Evolutionary conservation across 2,329 filamentous ascomycete genomes (phyloP).

Genomic region (Colletotrichum euphorbiae): DNA sequence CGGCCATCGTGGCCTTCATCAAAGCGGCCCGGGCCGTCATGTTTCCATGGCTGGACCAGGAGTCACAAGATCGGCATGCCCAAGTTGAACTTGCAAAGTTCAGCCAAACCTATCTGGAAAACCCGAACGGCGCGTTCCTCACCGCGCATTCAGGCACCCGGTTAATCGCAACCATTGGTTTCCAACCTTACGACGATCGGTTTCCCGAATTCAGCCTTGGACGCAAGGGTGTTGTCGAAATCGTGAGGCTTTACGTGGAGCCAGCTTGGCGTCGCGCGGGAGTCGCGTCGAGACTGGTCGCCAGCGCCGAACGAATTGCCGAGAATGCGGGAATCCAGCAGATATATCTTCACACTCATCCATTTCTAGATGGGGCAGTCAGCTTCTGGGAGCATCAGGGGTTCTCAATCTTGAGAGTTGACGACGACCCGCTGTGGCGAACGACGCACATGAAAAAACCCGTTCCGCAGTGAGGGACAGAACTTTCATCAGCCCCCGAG

Average conservation of each 20-base stretch:
- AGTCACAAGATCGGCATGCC: conserved; percentile 39
- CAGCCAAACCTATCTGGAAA: conserved; percentile 41
- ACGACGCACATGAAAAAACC: conserved; percentile 45
- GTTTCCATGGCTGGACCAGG: conserved; percentile 44
- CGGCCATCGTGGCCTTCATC: conserved; percentile 43
- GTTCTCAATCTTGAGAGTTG: conserved; percentile 41
- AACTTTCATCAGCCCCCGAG: too few species aligned
- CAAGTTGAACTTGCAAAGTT: conserved; percentile 42
- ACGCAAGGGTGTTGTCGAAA: conserved; percentile 42
- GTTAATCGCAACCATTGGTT: conserved; percentile 45
- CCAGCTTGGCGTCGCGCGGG: conserved; percentile 45
- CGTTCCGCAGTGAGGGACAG: background rate
- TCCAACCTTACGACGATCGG: conserved; percentile 43
- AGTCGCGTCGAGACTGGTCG: conserved; percentile 44
- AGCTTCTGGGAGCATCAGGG: conserved; percentile 45
- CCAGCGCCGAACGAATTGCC: conserved; percentile 38
- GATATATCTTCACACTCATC: conserved; percentile 47
- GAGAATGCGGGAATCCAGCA: conserved; percentile 35
- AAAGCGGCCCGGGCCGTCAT: conserved; percentile 44
- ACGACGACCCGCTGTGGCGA: conserved; percentile 45
- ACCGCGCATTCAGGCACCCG: conserved; percentile 35
- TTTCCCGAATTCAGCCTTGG: conserved; percentile 43
- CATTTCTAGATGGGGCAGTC: conserved; percentile 44
- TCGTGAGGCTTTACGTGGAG: conserved; percentile 46
- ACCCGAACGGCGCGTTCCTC: conserved; percentile 42